Conservation (phyloP, 2,329 filamentous ascomycete species). For the Tolypocladium pustulatum region DNA sequence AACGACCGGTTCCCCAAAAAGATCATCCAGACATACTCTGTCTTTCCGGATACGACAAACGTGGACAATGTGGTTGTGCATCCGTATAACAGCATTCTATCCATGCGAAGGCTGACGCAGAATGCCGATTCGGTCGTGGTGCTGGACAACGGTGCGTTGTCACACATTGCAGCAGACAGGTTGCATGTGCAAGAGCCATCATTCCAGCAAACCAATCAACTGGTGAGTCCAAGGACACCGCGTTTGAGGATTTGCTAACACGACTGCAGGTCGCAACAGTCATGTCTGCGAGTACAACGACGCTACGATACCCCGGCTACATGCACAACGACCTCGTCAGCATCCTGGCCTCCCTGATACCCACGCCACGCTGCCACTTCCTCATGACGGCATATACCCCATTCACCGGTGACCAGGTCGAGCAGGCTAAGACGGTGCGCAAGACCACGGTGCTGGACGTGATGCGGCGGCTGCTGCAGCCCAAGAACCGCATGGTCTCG, state of each 20-base stretch:
- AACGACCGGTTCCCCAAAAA: constrained; percentile 99
- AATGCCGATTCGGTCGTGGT: constrained; percentile 98
- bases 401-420: constrained; percentile 91
- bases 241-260: background rate
- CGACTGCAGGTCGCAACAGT: constrained; percentile 67
- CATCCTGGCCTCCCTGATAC: constrained; percentile 91
- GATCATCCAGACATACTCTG: constrained; percentile 97
- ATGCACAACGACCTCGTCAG: constrained; percentile 99
- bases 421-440: constrained; percentile 92
- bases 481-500: constrained; percentile 98
- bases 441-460: constrained; percentile 98
- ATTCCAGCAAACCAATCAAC: constrained; percentile 94
- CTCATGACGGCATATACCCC: constrained; percentile 97
- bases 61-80: constrained; percentile 89
- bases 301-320: constrained; percentile 91
- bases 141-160: constrained; percentile 88
- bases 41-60: constrained; percentile 89
- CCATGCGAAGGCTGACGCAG: constrained; percentile 83
- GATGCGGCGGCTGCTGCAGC: constrained; percentile 89
- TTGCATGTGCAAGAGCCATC: constrained; percentile 92
- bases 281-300: constrained; percentile 97
- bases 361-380: constrained; percentile 94
- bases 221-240: constrained; percentile 40
- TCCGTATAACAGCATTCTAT: constrained; percentile 92
- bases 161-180: constrained; percentile 86